Percentiles rank a stretch among this genome's conserved stretches.
Evolutionary conservation across 495 filamentous ascomycete species (phyloP).

Genomic region (Penicillium robsamsonii): DNA sequence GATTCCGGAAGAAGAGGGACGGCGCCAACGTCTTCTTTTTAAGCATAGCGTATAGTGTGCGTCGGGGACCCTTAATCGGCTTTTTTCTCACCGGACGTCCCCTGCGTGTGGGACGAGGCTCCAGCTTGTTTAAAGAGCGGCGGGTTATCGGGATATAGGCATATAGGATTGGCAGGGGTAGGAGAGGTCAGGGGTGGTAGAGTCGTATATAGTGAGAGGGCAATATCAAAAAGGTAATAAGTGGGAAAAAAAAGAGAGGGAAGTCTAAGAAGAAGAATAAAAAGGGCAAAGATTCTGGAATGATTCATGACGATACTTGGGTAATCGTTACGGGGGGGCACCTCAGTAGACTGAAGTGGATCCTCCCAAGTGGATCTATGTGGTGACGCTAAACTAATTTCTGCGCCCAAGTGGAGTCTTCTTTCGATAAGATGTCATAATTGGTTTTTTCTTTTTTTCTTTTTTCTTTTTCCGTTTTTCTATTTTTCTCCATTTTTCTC

Average conservation of each 20-base stretch:
- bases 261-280: constrained; percentile 4
- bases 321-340: constrained; percentile 4
- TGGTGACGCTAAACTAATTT: constrained; percentile 2
- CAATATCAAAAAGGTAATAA: background rate
- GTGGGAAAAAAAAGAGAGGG: background rate
- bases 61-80: constrained; percentile 26
- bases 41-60: constrained; percentile 48
- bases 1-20: constrained; percentile 42
- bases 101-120: constrained; percentile 22
- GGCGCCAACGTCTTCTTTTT: constrained; percentile 47
- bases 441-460: background rate
- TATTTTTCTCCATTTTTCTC: background rate
- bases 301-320: constrained; percentile 11
- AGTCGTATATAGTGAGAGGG: constrained; percentile 1
- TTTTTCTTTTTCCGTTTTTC: background rate
- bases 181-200: background rate
- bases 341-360: background rate
- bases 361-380: background rate
- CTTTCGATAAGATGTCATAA: constrained; percentile 14
- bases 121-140: constrained; percentile 23
- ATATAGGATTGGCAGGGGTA: background rate
- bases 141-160: background rate
- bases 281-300: constrained; percentile 7
- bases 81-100: constrained; percentile 29
- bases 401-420: constrained; percentile 11